Conservation (phyloP, 352 stramenopile genomes). For the Phytophthora ohioensis region DNA sequence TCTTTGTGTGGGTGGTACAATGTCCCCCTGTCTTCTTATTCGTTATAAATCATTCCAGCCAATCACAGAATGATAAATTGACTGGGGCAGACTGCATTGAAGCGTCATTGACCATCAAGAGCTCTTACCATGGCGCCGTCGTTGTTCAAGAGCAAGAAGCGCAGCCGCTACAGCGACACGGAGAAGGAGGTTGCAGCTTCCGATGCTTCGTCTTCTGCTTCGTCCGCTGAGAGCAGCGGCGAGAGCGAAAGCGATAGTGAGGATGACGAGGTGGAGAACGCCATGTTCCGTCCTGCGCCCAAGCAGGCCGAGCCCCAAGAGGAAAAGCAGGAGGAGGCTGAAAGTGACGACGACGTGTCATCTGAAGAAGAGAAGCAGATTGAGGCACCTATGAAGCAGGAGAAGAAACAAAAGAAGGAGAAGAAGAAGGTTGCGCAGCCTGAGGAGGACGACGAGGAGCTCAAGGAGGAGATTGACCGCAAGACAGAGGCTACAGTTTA, state of each 20-base stretch:
- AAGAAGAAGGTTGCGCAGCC: slow-evolving; percentile 15
- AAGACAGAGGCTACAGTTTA: slow-evolving; percentile 92
- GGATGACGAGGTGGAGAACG: slow-evolving; percentile 76
- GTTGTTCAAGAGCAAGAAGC: slow-evolving; percentile 44
- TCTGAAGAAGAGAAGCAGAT: slow-evolving; percentile 41
- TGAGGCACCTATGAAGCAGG: slow-evolving; percentile 66
- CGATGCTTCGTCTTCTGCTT: slow-evolving; percentile 11
- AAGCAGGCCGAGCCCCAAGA: slow-evolving; percentile 34
- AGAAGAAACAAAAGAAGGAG: slow-evolving; percentile 34
- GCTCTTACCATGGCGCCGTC: slow-evolving; percentile 23
- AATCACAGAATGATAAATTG: slow-evolving; percentile 30
- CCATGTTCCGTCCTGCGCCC: slow-evolving; percentile 74
- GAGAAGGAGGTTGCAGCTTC: background rate
- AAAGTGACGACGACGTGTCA: slow-evolving; percentile 6
- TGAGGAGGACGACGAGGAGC: slow-evolving; percentile 38
- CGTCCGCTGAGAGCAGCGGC: slow-evolving; percentile 24
- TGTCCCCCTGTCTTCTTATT: slow-evolving; percentile 20
- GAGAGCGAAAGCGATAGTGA: slow-evolving; percentile 44
- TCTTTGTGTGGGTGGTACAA: slow-evolving; percentile 6
- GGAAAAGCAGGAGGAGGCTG: slow-evolving; percentile 24
- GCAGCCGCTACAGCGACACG: slow-evolving; percentile 21
- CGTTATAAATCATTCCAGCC: slow-evolving; percentile 29
- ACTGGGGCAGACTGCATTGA: slow-evolving; percentile 30
- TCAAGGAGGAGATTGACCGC: slow-evolving; percentile 70
- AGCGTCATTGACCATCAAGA: slow-evolving; percentile 18